A percentile compares a stretch with the other conserved stretches of the same genome.
Conservation (phyloP, 2,329 filamentous ascomycete genomes). For the Podosphaera xanthii region DNA sequence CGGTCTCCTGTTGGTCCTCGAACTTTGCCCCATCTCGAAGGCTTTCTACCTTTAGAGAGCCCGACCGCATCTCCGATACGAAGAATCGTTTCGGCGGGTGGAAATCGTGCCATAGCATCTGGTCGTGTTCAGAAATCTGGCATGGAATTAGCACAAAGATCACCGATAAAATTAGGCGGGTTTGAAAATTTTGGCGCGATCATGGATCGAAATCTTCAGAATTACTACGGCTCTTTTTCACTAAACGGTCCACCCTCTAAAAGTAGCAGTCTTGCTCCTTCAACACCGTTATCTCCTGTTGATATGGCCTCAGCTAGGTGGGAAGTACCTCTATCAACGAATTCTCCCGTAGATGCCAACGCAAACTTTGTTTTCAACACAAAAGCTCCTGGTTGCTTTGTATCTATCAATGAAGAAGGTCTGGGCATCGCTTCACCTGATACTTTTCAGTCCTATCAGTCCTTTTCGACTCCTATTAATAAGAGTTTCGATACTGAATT, state of each 20-base stretch:
- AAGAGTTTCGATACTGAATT: conserved; percentile 6
- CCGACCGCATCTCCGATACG: conserved; percentile 15
- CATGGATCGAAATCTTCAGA: conserved; percentile 13
- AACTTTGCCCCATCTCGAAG: conserved; percentile 14
- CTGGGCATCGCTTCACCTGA: conserved; percentile 13
- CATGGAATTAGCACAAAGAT: conserved; percentile 14
- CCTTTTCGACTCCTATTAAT: conserved; percentile 7
- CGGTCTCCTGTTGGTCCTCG: conserved; percentile 13
- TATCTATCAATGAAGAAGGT: conserved; percentile 7
- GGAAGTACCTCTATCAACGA: conserved; percentile 8
- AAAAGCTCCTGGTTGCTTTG: conserved; percentile 8
- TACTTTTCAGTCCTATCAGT: conserved; percentile 11
- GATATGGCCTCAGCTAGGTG: conserved; percentile 11
- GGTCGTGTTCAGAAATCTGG: conserved; percentile 14
- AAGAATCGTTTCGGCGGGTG: conserved; percentile 14
- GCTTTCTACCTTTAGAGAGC: conserved; percentile 11
- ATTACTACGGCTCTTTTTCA: conserved; percentile 8
- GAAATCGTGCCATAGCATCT: conserved; percentile 11
- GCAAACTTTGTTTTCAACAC: conserved; percentile 11
- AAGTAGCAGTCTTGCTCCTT: conserved; percentile 15
- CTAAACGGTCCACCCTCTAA: conserved; percentile 10
- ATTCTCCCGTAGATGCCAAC: conserved; percentile 9
- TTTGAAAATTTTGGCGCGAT: conserved; percentile 12
- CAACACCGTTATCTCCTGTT: conserved; percentile 15
- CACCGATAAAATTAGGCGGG: conserved; percentile 13